phyloP scores from a whole-genome alignment of 2,329 filamentous ascomycete genomes.

The Metarhizium rileyi region DNA sequence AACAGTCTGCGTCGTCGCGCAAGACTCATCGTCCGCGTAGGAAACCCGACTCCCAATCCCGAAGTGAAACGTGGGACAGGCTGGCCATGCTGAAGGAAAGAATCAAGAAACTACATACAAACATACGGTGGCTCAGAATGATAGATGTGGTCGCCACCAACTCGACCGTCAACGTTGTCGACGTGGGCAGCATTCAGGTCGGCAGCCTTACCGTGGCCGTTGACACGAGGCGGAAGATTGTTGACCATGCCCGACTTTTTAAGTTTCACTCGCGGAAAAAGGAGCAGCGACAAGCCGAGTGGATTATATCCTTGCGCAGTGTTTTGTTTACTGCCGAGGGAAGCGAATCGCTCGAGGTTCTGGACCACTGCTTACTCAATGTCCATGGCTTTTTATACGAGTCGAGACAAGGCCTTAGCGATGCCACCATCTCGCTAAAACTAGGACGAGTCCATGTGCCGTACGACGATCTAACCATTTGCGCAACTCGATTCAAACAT shows the following conservation, averaged over 20 bases:
- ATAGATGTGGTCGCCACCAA: slow-evolving; percentile 82
- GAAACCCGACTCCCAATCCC: slow-evolving; percentile 22
- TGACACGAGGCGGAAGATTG: slow-evolving; percentile 84
- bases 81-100: slow-evolving; percentile 72
- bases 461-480: slow-evolving; percentile 71
- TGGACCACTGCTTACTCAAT: slow-evolving; percentile 83
- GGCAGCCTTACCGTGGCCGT: slow-evolving; percentile 79
- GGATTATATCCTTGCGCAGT: slow-evolving; percentile 80
- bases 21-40: slow-evolving; percentile 8
- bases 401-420: slow-evolving; percentile 74
- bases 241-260: slow-evolving; percentile 83
- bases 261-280: slow-evolving; percentile 49
- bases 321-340: slow-evolving; percentile 83
- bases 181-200: slow-evolving; percentile 76
- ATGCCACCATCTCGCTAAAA: slow-evolving; percentile 84
- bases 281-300: slow-evolving; percentile 66
- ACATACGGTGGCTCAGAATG: slow-evolving; percentile 80
- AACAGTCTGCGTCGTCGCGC: slow-evolving; percentile 6
- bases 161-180: slow-evolving; percentile 64
- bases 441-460: slow-evolving; percentile 84
- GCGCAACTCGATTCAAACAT: slow-evolving; percentile 45
- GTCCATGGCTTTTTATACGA: slow-evolving; percentile 86
- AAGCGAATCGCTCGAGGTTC: slow-evolving; percentile 71
- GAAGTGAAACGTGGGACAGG: slow-evolving; percentile 70
- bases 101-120: slow-evolving; percentile 76